Conservation (phyloP, 23 red algal species). For the Chondrus crispus region DNA sequence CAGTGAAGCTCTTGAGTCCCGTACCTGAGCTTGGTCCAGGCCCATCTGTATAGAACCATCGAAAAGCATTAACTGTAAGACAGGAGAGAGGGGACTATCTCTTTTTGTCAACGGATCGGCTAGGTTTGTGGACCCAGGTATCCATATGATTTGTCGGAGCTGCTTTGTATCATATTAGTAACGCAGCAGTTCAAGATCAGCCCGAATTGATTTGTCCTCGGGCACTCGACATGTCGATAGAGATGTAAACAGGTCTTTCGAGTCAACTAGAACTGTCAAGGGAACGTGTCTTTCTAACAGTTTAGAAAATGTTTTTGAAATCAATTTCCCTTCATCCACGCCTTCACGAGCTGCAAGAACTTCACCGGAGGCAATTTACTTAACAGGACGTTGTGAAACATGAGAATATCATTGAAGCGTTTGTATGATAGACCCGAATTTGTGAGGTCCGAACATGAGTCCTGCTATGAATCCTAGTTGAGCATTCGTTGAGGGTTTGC, state of each 20-base stretch:
- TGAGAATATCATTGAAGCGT: neutral
- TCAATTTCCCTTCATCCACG: neutral
- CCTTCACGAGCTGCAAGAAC: neutral
- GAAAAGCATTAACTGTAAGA: neutral
- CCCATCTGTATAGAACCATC: neutral
- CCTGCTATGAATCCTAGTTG: neutral
- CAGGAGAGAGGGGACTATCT: neutral
- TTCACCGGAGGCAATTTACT: neutral
- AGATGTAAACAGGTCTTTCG: neutral
- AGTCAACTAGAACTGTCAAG: neutral
- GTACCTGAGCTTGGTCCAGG: no score
- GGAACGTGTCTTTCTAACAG: neutral
- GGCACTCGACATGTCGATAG: neutral
- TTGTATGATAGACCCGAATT: neutral
- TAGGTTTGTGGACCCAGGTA: neutral
- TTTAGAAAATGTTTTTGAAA: neutral
- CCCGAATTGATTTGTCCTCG: neutral
- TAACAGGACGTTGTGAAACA: neutral
- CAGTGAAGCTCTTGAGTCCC: no score
- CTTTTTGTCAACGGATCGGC: constrained; percentile 1
- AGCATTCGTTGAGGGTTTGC: neutral
- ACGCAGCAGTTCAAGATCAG: neutral
- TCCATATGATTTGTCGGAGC: neutral
- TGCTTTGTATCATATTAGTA: neutral
- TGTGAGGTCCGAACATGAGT: neutral